Base-by-base conservation (phyloP, 2,329 filamentous ascomycete species). In the Tolypocladium pustulatum region DNA sequence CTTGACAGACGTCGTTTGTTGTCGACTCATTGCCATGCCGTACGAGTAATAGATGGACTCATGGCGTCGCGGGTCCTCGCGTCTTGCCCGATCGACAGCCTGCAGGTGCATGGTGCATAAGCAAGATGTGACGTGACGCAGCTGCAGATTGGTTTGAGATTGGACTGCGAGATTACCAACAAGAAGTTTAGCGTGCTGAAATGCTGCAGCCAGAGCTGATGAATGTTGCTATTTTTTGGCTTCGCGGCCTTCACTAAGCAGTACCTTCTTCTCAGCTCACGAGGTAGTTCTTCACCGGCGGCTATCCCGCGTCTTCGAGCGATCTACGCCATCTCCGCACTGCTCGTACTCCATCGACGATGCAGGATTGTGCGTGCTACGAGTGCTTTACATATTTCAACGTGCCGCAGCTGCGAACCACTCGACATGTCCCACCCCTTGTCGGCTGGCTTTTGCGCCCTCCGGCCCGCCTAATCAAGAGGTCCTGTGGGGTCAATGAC, bases 361-460 rank as follows among this genome's bases (percentile, higher is more conserved):
- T 49, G 13, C 46, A 51, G 15, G 15, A 27, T 30, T 30, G 25
- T 30, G n/a, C n/a, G n/a, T n/a, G n/a, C n/a, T n/a, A 30, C 15
- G 9, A 20, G 25, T 15, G 27, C 25, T 30, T 51, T 30, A 27
- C 8, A 30, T 10, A n/a, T 51, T 7, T 32, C 2, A 27, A 30
- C 17, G 27, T 17, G 27, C 27, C 17, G 7, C 27, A 10, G 22
- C 25, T 38, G 20, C 46, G 27, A 49, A 36, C 37, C 51, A 53
- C 36, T 46, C 27, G 49, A 22, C 43, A 54, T 46, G 25, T 36
- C 36, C 43, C 41, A 25, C 53, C 53, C 59, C 41, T 41, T 56
- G 59, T 46, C 58, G 61, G 61, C 61, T 62, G 58, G 54, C 40
- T 62, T 60, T 61, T 60, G 62, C 62, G 62, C 62, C 62, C 58